Conservation (phyloP, 192 early-diverging fungal genomes). For the Obelidium mucronatum region DNA sequence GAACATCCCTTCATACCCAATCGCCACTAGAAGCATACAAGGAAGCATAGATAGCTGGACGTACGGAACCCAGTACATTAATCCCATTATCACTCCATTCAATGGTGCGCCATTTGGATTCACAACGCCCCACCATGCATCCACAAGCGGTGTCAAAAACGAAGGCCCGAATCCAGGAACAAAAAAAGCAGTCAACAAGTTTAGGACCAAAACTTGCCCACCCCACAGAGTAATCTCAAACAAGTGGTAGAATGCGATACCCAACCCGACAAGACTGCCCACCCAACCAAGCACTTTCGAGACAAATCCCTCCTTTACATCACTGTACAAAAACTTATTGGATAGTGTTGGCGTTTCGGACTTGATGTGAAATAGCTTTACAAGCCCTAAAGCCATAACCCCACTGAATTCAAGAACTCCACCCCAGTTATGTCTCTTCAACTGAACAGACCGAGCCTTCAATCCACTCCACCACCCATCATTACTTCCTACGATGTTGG, state of each 20-base stretch:
- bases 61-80: background rate
- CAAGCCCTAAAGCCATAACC: background rate
- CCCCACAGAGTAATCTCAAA: slow-evolving; percentile 10
- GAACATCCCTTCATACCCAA: slow-evolving; percentile 2
- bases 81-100: too few relatives aligned
- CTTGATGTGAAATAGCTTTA: background rate
- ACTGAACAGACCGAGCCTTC: slow-evolving; percentile 3
- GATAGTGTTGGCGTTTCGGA: too few relatives aligned
- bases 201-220: background rate
- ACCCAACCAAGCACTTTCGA: too few relatives aligned
- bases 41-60: too few relatives aligned
- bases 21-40: slow-evolving; percentile 4
- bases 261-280: too few relatives aligned
- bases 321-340: background rate
- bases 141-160: background rate
- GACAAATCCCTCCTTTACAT: too few relatives aligned
- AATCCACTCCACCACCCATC: slow-evolving; percentile 33
- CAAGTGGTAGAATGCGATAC: slow-evolving; percentile 7
- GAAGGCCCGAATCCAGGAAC: background rate
- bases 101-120: too few relatives aligned
- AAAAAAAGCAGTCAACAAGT: background rate
- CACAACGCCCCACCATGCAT: slow-evolving; percentile 23
- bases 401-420: background rate
- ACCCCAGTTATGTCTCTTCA: slow-evolving; percentile 22
- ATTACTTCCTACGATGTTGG: slow-evolving; percentile 42